Evolutionary conservation across 495 filamentous ascomycete species (phyloP).

Genomic region (Penicillium malachiteum): DNA sequence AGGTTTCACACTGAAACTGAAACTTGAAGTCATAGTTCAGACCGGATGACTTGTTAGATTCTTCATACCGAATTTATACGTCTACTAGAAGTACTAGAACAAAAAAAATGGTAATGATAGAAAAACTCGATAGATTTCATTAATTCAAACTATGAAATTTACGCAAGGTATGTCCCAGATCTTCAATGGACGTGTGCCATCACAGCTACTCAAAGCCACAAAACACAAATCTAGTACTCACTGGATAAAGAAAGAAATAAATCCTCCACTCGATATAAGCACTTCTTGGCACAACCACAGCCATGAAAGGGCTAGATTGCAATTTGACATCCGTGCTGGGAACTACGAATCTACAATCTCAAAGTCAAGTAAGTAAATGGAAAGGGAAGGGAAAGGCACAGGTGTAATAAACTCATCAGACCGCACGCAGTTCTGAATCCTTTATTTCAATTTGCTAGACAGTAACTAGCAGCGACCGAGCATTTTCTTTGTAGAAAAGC

Average conservation of each 20-base stretch:
- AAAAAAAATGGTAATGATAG: too few relatives aligned
- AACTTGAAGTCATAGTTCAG: too few relatives aligned
- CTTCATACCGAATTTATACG: too few relatives aligned
- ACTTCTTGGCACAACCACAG: conserved; percentile 92
- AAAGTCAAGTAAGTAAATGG: neutral
- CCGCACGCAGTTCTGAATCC: conserved; percentile 8
- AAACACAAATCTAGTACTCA: conserved; percentile 53
- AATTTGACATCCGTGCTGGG: conserved; percentile 99
- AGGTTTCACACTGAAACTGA: too few relatives aligned
- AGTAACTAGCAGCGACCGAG: conserved; percentile 20
- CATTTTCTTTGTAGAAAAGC: neutral
- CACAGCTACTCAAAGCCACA: conserved; percentile 28
- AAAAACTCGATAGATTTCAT: too few relatives aligned
- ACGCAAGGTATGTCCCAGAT: conserved; percentile 37
- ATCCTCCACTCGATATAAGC: conserved; percentile 54
- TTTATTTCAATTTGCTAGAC: conserved; percentile 23
- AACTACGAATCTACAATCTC: conserved; percentile 1
- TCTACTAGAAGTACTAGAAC: too few relatives aligned
- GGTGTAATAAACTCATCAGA: conserved; percentile 6
- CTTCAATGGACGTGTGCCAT: conserved; percentile 52
- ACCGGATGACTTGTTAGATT: too few relatives aligned
- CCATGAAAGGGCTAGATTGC: conserved; percentile 79
- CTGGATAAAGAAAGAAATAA: conserved; percentile 30
- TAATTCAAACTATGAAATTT: neutral
- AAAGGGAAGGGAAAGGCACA: neutral